Evolutionary conservation across 129 eudicot genomes (phyloP).

Genomic region (Logfia minima): DNA sequence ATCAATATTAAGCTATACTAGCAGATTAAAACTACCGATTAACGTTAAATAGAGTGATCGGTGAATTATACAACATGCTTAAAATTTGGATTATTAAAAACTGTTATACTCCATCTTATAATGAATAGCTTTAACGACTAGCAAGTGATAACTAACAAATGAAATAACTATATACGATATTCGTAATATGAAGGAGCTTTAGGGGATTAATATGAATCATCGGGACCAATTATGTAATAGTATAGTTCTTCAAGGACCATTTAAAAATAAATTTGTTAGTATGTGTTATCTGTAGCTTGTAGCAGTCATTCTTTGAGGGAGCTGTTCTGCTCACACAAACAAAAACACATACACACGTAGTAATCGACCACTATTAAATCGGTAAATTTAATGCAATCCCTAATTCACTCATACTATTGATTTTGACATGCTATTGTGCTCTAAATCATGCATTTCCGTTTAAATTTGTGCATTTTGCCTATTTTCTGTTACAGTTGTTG

Average conservation of each 20-base stretch:
- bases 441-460: background rate
- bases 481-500: conserved; percentile 10
- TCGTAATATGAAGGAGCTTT: background rate
- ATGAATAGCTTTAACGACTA: too few relatives aligned
- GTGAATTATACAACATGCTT: background rate
- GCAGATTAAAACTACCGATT: too few relatives aligned
- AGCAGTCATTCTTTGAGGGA: background rate
- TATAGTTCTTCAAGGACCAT: background rate
- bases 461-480: background rate
- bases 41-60: background rate
- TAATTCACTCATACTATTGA: too few relatives aligned
- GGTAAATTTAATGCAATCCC: background rate
- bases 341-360: background rate
- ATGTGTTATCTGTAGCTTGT: background rate
- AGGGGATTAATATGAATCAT: background rate
- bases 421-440: background rate
- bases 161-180: background rate
- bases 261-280: background rate
- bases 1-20: background rate
- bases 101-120: too few relatives aligned
- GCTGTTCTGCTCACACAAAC: background rate
- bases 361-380: background rate
- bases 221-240: background rate
- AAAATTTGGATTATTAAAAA: background rate
- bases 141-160: too few relatives aligned